These are phyloP conservation scores for Colletotrichum brevisporum DNA, from an alignment of 2,329 filamentous ascomycete genomes.

Conservation along the genomic window DNA sequence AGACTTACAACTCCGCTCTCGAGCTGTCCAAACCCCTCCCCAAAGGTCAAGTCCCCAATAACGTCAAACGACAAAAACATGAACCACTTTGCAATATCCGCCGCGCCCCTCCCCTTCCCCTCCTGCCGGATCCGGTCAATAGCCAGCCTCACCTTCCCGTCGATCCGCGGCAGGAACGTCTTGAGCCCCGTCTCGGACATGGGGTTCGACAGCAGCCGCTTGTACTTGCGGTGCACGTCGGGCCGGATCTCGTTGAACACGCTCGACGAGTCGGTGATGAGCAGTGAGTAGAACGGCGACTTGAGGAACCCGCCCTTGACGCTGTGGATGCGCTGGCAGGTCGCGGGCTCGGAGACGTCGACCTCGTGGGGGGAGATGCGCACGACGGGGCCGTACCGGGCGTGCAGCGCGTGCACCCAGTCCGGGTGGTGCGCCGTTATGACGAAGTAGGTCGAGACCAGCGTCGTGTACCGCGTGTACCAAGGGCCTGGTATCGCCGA, in stretches of 20 bases:
- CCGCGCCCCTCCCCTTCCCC: slow-evolving; percentile 50
- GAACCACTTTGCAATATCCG: slow-evolving; percentile 68
- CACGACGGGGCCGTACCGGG: slow-evolving; percentile 34
- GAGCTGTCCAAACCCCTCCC: slow-evolving; percentile 48
- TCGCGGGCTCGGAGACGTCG: slow-evolving; percentile 42
- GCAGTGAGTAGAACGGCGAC: slow-evolving; percentile 23
- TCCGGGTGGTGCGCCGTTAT: slow-evolving; percentile 14
- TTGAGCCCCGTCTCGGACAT: slow-evolving; percentile 56
- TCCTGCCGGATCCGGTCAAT: slow-evolving; percentile 62
- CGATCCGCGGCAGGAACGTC: slow-evolving; percentile 55
- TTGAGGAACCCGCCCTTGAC: slow-evolving; percentile 27
- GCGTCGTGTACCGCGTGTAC: slow-evolving; percentile 31
- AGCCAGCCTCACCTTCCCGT: slow-evolving; percentile 55
- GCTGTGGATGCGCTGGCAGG: slow-evolving; percentile 49
- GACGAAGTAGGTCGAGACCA: slow-evolving; percentile 14
- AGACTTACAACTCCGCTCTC: slow-evolving; percentile 49
- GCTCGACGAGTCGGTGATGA: slow-evolving; percentile 38
- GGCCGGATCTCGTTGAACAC: slow-evolving; percentile 29
- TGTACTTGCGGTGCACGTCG: slow-evolving; percentile 48
- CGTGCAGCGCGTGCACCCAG: slow-evolving; percentile 34
- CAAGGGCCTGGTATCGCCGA: slow-evolving; percentile 27
- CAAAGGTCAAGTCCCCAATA: slow-evolving; percentile 49
- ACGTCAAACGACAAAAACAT: slow-evolving; percentile 61
- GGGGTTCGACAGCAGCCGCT: slow-evolving; percentile 58
- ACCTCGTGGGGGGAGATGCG: slow-evolving; percentile 30